Evolutionary conservation across 176 grass and related monocot genomes (phyloP), one percentile per base, ranked within the genome.

Genomic region (Zizania latifolia): DNA sequence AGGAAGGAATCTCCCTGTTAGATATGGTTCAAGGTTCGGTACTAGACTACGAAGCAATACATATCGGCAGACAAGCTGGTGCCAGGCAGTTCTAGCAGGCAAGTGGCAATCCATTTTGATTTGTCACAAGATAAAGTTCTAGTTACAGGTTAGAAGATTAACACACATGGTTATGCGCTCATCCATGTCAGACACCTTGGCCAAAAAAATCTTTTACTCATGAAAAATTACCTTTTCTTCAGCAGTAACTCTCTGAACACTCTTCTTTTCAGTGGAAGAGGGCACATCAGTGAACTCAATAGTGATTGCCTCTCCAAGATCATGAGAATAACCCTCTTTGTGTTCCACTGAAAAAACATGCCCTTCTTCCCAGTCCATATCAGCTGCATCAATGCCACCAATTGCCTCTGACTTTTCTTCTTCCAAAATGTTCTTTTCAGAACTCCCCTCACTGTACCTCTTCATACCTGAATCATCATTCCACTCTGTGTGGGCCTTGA

Each of bases 331-430:
- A 13, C 39, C 62, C 55, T 78, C 90, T 54, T 46, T n/a, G 11
- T 56, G 33, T 35, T 87, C 88, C 45, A 31, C 59, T 23, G 12
- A 8, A 76, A 81, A 80, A 76, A 98, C 75, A 34, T 61, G 82
- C 16, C 94, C 94, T 58, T 98, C 94, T 81, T 98, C 91, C 94
- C 94, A 98, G 62, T 89, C 91, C 91, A 93, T 81, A 62, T 85
- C 91, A 85, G 77, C 72, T 29, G 70, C 62, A 70, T 71, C 88
- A 76, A 3, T 54, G 23, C 62, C 54, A 1, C 46, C 35, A 40
- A 62, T 69, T 38, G 34, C 54, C 53, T 41, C 84, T 10, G 4
- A 34, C 29, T 71, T 55, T 35, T 67, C 39, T 59, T 81, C 59
- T 34, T 60, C 37, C 26, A 73, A 8, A 69, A 19, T 86, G n/a